Conservation (phyloP, 441 rosid species). For the Theobroma grandiflorum region DNA sequence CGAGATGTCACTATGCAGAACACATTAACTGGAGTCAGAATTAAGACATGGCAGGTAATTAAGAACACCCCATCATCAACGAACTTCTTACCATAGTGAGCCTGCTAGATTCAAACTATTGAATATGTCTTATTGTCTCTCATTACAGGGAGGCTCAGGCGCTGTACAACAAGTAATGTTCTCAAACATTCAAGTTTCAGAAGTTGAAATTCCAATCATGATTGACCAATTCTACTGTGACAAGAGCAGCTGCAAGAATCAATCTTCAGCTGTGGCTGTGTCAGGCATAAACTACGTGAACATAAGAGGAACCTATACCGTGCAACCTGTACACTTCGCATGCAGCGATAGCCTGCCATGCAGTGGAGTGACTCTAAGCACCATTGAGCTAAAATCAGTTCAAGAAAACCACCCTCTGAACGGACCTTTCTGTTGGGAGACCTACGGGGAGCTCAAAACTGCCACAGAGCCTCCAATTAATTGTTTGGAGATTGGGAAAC, state of each 20-base stretch:
- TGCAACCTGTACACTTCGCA: conserved; percentile 64
- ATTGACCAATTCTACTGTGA: conserved; percentile 93
- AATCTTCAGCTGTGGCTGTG: conserved; percentile 79
- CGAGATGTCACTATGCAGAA: conserved; percentile 69
- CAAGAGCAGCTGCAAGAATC: conserved; percentile 59
- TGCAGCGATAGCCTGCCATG: conserved; percentile 90
- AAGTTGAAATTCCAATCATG: conserved; percentile 74
- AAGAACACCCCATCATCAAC: not conserved
- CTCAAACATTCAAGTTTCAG: conserved; percentile 79
- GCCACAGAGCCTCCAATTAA: conserved; percentile 59
- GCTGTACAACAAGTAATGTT: conserved; percentile 74
- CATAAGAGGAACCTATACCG: conserved; percentile 85
- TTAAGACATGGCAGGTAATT: conserved; percentile 95
- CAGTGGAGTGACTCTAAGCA: conserved; percentile 57
- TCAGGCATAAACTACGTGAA: conserved; percentile 67
- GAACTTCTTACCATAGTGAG: not conserved
- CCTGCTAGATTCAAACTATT: conserved; percentile 22
- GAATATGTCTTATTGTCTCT: conserved; percentile 3
- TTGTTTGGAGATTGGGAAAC: conserved; percentile 60
- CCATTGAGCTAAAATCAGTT: conserved; percentile 60
- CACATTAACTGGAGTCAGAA: conserved; percentile 79
- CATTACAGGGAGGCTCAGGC: conserved; percentile 83
- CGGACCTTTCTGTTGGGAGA: conserved; percentile 78
- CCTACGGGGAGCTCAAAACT: conserved; percentile 68
- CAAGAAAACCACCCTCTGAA: conserved; percentile 36